phyloP scores from a whole-genome alignment of 225 moss, liverwort and hornwort species.

The Marchantia paleacea region DNA sequence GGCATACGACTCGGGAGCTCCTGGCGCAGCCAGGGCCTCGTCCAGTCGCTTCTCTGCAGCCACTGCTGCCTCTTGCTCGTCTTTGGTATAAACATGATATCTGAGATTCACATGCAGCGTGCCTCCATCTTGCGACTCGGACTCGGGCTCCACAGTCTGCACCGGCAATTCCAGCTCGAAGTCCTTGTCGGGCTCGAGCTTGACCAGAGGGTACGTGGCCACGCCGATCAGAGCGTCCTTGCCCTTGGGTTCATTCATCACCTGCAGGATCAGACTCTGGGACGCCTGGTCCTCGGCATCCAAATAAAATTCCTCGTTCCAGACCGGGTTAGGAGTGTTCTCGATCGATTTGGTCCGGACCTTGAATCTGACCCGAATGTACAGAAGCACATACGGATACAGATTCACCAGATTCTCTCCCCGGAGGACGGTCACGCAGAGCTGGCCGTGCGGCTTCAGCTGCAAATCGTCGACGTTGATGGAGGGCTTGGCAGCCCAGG shows the following conservation, averaged over 20 bases:
- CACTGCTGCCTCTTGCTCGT: constrained; percentile 33
- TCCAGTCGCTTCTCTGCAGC: constrained; percentile 25
- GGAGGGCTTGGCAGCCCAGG: constrained; percentile 9
- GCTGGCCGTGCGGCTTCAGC: constrained; percentile 38
- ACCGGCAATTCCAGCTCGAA: constrained; percentile 36
- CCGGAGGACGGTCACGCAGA: constrained; percentile 27
- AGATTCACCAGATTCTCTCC: constrained; percentile 40
- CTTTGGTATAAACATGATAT: constrained; percentile 39
- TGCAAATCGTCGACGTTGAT: constrained; percentile 8
- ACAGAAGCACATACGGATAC: constrained; percentile 39
- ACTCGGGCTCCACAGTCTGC: constrained; percentile 3
- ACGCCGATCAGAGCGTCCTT: constrained; percentile 33
- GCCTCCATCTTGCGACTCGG: constrained; percentile 11
- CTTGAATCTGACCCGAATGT: constrained; percentile 34
- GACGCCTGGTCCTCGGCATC: constrained; percentile 39
- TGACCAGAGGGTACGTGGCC: constrained; percentile 28
- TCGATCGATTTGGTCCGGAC: constrained; percentile 42
- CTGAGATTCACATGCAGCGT: constrained; percentile 30
- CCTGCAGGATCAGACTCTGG: constrained; percentile 33
- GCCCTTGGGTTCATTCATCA: constrained; percentile 47
- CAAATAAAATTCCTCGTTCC: constrained; percentile 42
- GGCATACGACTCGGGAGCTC: constrained; percentile 18
- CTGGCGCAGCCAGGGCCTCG: constrained; percentile 30
- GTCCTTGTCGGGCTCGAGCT: constrained; percentile 32
- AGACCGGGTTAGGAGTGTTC: constrained; percentile 35